These are phyloP conservation scores for Oryza rufipogon DNA, from an alignment of 176 grass and related monocot species.

Conservation along the genomic window DNA sequence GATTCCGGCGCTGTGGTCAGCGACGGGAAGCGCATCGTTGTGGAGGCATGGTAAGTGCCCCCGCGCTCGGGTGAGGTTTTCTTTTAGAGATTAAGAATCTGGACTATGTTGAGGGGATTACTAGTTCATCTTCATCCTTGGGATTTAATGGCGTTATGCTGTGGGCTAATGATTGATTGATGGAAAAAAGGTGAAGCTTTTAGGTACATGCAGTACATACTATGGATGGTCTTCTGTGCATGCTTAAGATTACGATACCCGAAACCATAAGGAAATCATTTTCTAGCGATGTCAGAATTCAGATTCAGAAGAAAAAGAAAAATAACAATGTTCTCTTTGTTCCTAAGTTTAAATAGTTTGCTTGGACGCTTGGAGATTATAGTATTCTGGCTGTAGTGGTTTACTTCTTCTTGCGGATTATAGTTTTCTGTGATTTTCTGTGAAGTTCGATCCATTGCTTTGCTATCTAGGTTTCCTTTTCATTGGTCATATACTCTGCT, in stretches of 20 bases:
- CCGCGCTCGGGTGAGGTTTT: not conserved
- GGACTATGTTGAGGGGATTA: not conserved
- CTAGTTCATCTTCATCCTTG: not conserved
- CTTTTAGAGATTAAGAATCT: not conserved
- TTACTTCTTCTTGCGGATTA: not conserved
- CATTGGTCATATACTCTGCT: not conserved
- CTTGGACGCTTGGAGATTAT: not conserved
- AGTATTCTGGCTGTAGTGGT: not conserved
- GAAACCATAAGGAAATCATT: not conserved
- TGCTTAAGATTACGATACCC: not conserved
- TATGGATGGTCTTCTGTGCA: not conserved
- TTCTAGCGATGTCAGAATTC: not conserved
- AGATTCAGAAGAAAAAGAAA: not conserved
- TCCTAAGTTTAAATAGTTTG: not conserved
- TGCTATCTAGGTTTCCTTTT: not conserved
- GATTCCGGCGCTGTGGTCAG: not conserved
- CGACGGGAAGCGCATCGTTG: slow-evolving; percentile 40
- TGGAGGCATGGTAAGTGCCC: slow-evolving; percentile 54
- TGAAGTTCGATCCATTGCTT: not conserved
- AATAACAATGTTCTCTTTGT: not conserved
- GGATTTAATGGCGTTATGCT: not conserved
- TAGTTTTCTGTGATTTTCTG: not conserved
- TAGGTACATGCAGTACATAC: not conserved
- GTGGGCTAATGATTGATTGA: too few species aligned
- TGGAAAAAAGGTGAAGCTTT: not conserved